Evolutionary conservation across 805 yeast species (phyloP).

Genomic region (Phaffomyces opuntiae): DNA sequence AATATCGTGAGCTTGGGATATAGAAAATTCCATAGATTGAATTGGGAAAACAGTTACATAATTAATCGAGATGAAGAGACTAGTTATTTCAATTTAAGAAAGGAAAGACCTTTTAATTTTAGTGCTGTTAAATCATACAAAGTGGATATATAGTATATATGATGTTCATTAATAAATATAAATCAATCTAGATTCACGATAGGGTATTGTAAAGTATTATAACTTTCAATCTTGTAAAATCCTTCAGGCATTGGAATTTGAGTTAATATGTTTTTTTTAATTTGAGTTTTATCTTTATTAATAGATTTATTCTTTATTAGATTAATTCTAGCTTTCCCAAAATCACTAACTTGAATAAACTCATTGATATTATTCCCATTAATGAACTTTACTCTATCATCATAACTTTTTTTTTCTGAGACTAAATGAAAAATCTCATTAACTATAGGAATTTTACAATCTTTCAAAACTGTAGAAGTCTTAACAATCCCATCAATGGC

Average conservation of each 20-base stretch:
- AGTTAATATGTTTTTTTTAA: not conserved
- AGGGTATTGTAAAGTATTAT: too few species aligned
- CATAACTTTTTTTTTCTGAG: not conserved
- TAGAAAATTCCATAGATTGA: constrained; percentile 58
- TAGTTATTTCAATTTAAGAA: constrained; percentile 49
- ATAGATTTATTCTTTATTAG: not conserved
- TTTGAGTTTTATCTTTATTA: not conserved
- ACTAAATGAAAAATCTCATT: constrained; percentile 13
- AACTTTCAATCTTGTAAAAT: too few species aligned
- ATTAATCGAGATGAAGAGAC: constrained; percentile 49
- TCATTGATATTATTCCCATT: not conserved
- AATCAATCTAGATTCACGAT: not conserved
- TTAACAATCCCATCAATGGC: not conserved
- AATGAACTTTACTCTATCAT: not conserved
- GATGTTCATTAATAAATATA: not conserved
- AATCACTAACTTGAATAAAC: constrained; percentile 1
- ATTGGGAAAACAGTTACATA: constrained; percentile 63
- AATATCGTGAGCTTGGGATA: constrained; percentile 54
- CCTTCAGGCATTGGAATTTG: too few species aligned
- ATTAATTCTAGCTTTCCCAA: not conserved
- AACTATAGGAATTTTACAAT: constrained; percentile 4
- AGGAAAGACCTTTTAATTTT: constrained; percentile 77
- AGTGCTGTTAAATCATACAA: constrained; percentile 45
- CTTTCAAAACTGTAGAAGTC: not conserved
- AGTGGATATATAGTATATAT: constrained; percentile 1